Base-by-base conservation (phyloP, 2,329 filamentous ascomycete genomes). In the Trichoderma sp. region DNA sequence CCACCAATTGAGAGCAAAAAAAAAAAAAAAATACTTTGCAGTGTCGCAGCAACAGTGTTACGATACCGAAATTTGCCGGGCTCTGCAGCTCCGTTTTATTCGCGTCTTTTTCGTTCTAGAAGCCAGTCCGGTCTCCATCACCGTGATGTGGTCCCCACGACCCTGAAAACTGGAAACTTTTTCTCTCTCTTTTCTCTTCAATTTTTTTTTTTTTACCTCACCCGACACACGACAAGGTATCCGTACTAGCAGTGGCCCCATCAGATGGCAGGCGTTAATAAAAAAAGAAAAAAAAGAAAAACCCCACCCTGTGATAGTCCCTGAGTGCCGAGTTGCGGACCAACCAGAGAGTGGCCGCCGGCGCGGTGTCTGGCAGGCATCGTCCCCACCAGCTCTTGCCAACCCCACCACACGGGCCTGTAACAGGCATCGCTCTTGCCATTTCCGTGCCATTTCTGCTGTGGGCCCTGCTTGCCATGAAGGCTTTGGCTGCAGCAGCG, bases 391-490 rank as follows among this genome's bases (percentile, higher is more conserved):
- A 26, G 65, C 65, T 59, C 54, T 59, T 34, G 14, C 28, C 10
- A 54, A 59, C 55, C 55, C 65, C 65, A 52, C 55, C 52, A 3
- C 10, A 34, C 13, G 16, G 26, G 21, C 55, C 65, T 52, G 30
- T 56, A 54, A 67, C 56, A 52, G 52, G 54, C 49, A 32, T 56
- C 66, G 59, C 59, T 60, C 66, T 68, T 68, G 56, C 66, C 58
- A 18, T 24, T 61, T 61, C 55, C 14, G 66, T 32, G 49, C 46
- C 56, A 34, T 55, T 52, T 39, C 26, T 43, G 26, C 37, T 46
- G 54, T 55, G 61, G 65, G 65, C 18, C 65, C 11, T 68, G 28
- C 65, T 68, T 68, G 65, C 65, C 65, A 60, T 56, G 59, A 21
- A 54, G n/a, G 60, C 54, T 61, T 43, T 52, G 60, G 39, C 68